Base-by-base conservation (phyloP, 148 eudicot genomes). In the Fagopyrum esculentum region DNA sequence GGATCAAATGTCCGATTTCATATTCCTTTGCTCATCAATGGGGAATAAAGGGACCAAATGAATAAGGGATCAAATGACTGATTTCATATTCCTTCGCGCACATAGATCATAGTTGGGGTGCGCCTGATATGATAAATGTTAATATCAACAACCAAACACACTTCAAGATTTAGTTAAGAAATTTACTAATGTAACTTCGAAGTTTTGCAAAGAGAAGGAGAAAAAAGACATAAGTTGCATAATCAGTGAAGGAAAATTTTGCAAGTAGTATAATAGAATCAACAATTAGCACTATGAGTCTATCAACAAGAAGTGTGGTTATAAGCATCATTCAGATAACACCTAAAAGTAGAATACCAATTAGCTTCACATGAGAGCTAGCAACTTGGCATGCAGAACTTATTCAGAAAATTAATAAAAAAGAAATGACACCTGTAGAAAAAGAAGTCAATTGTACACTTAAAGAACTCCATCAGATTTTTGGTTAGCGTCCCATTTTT, bases 381-480 rank as follows among this genome's bases (percentile, higher is more conserved):
- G 17, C 6, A 11, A 35, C 9, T 64, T 45, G 40, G 70, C 45
- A 35, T 64, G 46, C n/a, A 7, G 70, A 64, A 40, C 70, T 40
- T 40, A 66, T 13, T 40, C 35, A 2, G 47, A 15, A 30, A 35
- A 35, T 35, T 1, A 35, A 35, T 35, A 35, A 2, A 35, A 4
- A 15, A 13, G 30, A 6, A 19, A 45, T 15, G n/a, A 19, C 72
- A 92, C 99, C 90, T 95, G 88, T 87, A 95, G 81, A 95, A 95
- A 84, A 95, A 92, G 89, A 95, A 95, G 78, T 97, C 99, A 84
- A 95, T 90, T 51, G 99, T 90, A 87, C 97, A 95, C 81, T 95
- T 95, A 73, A 95, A 95, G 81, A 95, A 95, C 87, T 95, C 99
- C 99, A 95, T 95, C 85, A 95, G 81, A 74, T 95, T 95, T 80